phyloP scores from a whole-genome alignment of 2,329 filamentous ascomycete genomes.

The Magnaporthiopsis rhizophila region DNA sequence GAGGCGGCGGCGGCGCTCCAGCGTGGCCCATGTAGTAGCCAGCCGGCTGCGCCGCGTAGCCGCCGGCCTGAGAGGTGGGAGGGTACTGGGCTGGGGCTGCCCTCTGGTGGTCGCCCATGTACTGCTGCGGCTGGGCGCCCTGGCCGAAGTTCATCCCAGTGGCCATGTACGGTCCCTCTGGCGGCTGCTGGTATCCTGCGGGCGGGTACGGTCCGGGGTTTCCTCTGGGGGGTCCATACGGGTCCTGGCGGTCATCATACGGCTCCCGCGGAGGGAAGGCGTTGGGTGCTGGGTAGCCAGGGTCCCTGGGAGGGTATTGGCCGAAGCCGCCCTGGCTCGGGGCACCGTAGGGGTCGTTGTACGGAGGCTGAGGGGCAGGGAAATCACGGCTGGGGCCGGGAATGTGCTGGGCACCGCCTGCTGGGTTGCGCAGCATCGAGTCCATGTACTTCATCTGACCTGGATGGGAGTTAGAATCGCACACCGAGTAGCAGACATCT shows the following conservation, averaged over 20 bases:
- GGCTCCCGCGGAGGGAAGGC: conserved; percentile 3
- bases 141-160: conserved; percentile 4
- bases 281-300: conserved; percentile 4
- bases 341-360: conserved; percentile 31
- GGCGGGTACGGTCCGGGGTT: conserved; percentile 6
- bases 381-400: conserved; percentile 35
- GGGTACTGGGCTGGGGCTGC: conserved; percentile 9
- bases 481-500: conserved; percentile 33
- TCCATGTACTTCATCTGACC: conserved; percentile 42
- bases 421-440: conserved; percentile 24
- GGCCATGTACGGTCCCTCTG: conserved; percentile 8
- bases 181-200: conserved; percentile 9
- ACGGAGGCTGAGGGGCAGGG: conserved; percentile 40
- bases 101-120: conserved; percentile 10
- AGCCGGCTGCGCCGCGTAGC: not conserved
- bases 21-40: not conserved
- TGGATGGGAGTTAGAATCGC: conserved; percentile 52
- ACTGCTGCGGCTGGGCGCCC: conserved; percentile 1
- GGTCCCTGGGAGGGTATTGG: conserved; percentile 4
- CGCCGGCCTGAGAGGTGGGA: conserved; percentile 1
- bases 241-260: conserved; percentile 3
- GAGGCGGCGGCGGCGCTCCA: not conserved
- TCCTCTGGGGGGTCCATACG: conserved; percentile 11
- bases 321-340: conserved; percentile 6
- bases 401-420: conserved; percentile 21